Base-by-base conservation (phyloP, 495 filamentous ascomycete genomes). In the Tuber aestivum region DNA sequence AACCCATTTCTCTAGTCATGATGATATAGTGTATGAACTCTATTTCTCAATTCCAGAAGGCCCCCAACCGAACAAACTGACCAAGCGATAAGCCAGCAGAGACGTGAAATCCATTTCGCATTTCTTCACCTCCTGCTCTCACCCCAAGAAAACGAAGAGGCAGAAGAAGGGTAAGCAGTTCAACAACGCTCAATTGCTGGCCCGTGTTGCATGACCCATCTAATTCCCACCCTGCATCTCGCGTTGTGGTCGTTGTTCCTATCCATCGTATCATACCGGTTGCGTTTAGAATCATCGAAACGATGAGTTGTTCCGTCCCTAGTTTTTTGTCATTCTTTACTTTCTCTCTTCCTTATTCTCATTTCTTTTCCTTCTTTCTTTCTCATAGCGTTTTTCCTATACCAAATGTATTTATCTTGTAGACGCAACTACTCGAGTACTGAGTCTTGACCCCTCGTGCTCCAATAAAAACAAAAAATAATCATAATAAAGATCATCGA, bases 211-310 rank as follows among this genome's bases (percentile, higher is more conserved):
- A 79, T 79, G 72, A 65, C 56, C 76, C 78, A 79, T 79, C 78
- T 79, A 79, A 79, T 79, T 79, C 78, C 78, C 70, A 79, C 78
- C 78, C 78, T 79, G 78, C 78, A 79, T 79, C 78, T 79, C 78
- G 56, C 78, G 72, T 79, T 75, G 78, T 79, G 72, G 78, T 79
- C 78, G 78, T 79, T 79, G 78, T 79, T 76, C 78, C 78, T 77
- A 79, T 79, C 77, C 77, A 79, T 79, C 78, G 78, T 79, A 79
- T 79, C 78, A 79, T 79, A 79, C 78, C 71, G 70, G 78, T 79
- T 50, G 78, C 45, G 77, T 79, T 79, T 77, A 71, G 78, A 79
- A 79, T 79, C 74, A 79, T 69, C 76, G 78, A 79, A 79, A 79
- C 78, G 78, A 79, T 79, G 78, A 79, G 78, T 79, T 79, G 78